A percentile compares a stretch with the other conserved stretches of the same genome.
Evolutionary conservation across 352 stramenopile species (phyloP).

Genomic region (Phytopythium mirpurense): DNA sequence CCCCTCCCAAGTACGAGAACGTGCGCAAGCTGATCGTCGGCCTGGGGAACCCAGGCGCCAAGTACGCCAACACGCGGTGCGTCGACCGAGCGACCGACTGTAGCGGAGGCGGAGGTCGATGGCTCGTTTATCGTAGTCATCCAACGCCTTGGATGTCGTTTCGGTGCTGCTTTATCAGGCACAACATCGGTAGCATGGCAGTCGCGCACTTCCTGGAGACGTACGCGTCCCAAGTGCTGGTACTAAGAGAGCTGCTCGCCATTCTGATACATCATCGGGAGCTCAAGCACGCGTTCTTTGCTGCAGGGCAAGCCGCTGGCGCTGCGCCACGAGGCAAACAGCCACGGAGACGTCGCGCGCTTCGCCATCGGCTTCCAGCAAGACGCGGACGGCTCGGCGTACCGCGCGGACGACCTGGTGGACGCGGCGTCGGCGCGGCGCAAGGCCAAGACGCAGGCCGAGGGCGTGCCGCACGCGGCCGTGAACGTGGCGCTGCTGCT

Average conservation of each 20-base stretch:
- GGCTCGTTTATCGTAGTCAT: no score
- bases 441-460: constrained; percentile 65
- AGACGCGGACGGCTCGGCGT: constrained; percentile 30
- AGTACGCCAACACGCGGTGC: constrained; percentile 74
- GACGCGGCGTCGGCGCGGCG: constrained; percentile 66
- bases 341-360: constrained; percentile 60
- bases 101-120: no score
- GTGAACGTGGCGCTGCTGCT: constrained; percentile 77
- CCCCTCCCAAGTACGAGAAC: constrained; percentile 46
- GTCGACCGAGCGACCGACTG: no score
- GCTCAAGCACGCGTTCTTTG: no score
- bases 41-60: constrained; percentile 80
- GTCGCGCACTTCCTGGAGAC: constrained; percentile 63
- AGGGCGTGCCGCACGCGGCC: constrained; percentile 64
- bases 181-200: constrained; percentile 76
- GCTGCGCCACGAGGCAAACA: constrained; percentile 47
- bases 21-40: constrained; percentile 81
- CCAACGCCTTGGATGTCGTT: no score
- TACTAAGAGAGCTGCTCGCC: constrained; percentile 16
- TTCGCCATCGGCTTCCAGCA: constrained; percentile 66
- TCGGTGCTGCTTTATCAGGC: no score
- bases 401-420: constrained; percentile 69
- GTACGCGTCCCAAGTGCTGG: constrained; percentile 58
- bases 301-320: constrained; percentile 36
- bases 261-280: no score